A percentile compares a stretch with the other conserved stretches of the same genome.
Evolutionary conservation across 306 rosid species (phyloP).

Genomic region (Ormosia emarginata): DNA sequence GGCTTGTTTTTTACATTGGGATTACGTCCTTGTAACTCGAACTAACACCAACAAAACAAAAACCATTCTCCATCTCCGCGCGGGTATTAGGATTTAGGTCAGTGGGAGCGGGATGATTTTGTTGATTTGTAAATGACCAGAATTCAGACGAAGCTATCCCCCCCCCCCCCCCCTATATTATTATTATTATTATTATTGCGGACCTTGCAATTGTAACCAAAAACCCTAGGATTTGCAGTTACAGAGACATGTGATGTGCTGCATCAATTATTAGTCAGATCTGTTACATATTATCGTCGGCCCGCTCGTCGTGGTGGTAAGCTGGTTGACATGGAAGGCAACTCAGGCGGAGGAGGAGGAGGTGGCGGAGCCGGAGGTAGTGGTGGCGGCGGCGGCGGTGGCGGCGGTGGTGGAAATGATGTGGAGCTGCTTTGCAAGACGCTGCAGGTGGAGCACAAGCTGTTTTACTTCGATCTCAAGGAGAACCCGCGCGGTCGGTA

Average conservation of each 20-base stretch:
- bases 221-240: not conserved
- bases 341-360: slow-evolving; percentile 30
- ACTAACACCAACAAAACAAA: no score
- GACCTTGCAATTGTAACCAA: not conserved
- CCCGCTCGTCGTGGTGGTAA: no score
- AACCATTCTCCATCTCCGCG: not conserved
- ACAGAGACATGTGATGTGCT: not conserved
- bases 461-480: slow-evolving; percentile 98
- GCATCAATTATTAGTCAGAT: slow-evolving; percentile 5
- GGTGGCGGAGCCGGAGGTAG: not conserved
- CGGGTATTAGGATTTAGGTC: not conserved
- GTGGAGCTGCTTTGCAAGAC: slow-evolving; percentile 95
- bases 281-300: not conserved
- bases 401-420: slow-evolving; percentile 49
- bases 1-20: no score
- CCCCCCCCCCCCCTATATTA: not conserved
- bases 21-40: not conserved
- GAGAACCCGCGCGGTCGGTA: slow-evolving; percentile 99
- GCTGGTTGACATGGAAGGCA: slow-evolving; percentile 62
- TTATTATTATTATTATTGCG: not conserved
- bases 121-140: not conserved
- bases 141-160: not conserved
- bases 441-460: slow-evolving; percentile 96
- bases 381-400: slow-evolving; percentile 11
- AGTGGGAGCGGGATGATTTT: not conserved